A percentile compares a stretch with the other conserved stretches of the same genome.
These are phyloP conservation scores for Naganishia antarctica DNA, from an alignment of 768 basidiomycete genomes.

Conservation along the genomic window DNA sequence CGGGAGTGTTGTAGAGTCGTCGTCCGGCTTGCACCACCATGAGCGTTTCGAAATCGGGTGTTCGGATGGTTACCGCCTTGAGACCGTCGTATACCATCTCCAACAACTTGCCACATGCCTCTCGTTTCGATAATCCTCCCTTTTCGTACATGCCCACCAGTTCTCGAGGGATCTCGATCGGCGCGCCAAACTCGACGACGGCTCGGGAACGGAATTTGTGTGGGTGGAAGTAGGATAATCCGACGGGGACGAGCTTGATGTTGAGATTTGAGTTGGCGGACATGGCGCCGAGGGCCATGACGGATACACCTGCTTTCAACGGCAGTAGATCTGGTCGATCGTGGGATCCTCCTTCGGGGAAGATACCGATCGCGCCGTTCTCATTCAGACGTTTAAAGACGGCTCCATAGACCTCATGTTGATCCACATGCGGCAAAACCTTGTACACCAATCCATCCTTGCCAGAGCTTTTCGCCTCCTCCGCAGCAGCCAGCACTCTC, in stretches of 20 bases:
- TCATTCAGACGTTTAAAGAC: slow-evolving; percentile 82
- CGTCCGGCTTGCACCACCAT: slow-evolving; percentile 98
- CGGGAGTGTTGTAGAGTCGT: slow-evolving; percentile 86
- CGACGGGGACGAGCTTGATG: slow-evolving; percentile 79
- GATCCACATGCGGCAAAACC: slow-evolving; percentile 80
- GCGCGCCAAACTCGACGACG: slow-evolving; percentile 91
- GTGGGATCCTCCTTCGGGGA: slow-evolving; percentile 98
- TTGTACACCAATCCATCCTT: slow-evolving; percentile 70
- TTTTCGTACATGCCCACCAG: slow-evolving; percentile 83
- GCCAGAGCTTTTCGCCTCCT: slow-evolving; percentile 59
- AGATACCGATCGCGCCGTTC: slow-evolving; percentile 90
- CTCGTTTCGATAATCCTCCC: slow-evolving; percentile 80
- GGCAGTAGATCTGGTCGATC: slow-evolving; percentile 94
- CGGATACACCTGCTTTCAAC: slow-evolving; percentile 91
- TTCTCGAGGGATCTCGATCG: slow-evolving; percentile 84
- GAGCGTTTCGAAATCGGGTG: slow-evolving; percentile 94
- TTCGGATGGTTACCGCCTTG: slow-evolving; percentile 91
- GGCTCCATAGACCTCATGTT: slow-evolving; percentile 86
- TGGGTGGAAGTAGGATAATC: slow-evolving; percentile 66
- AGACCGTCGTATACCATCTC: slow-evolving; percentile 86
- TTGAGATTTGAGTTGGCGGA: slow-evolving; percentile 75
- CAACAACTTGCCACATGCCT: slow-evolving; percentile 81
- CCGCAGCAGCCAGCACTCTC: slow-evolving; percentile 40
- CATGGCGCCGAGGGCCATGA: slow-evolving; percentile 99
- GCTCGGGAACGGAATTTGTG: slow-evolving; percentile 88